Conservation (phyloP, 176 grass and related monocot genomes). For the Bromus sterilis region DNA sequence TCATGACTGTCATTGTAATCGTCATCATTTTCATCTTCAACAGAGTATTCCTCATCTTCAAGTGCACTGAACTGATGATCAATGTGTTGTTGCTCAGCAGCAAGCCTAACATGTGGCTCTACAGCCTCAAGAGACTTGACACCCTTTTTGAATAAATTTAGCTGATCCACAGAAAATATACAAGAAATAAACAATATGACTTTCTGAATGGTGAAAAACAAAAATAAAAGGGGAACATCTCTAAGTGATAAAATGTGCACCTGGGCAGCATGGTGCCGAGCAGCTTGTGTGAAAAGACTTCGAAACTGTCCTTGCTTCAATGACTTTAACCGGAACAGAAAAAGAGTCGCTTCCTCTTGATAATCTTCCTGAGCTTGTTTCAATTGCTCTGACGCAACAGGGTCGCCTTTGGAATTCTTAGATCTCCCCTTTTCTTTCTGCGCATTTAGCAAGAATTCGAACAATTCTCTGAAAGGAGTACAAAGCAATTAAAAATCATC, state of each 20-base stretch:
- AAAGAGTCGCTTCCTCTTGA: constrained; percentile 82
- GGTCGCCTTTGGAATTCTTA: constrained; percentile 61
- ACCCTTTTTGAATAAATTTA: constrained; percentile 88
- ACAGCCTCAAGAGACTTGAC: constrained; percentile 75
- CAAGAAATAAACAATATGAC: constrained; percentile 9
- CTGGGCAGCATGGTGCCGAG: constrained; percentile 94
- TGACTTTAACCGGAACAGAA: constrained; percentile 91
- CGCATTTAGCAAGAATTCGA: constrained; percentile 56
- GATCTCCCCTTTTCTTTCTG: constrained; percentile 71
- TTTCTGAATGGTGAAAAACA: background rate
- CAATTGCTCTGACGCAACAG: constrained; percentile 50
- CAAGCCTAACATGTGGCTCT: constrained; percentile 75
- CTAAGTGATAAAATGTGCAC: constrained; percentile 27
- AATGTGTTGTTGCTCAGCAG: constrained; percentile 89
- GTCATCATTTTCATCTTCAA: constrained; percentile 57
- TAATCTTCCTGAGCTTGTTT: constrained; percentile 91
- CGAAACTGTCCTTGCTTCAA: constrained; percentile 93
- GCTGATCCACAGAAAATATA: constrained; percentile 35
- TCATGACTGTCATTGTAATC: constrained; percentile 65
- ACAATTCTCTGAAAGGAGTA: constrained; percentile 70
- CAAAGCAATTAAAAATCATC: constrained; percentile 15
- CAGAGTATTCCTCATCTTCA: constrained; percentile 64
- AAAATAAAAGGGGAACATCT: constrained; percentile 4
- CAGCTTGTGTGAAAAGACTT: constrained; percentile 96
- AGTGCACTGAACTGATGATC: constrained; percentile 90